Evolutionary conservation across 768 basidiomycete genomes (phyloP).

Genomic region (Hirschioporus abietinus): DNA sequence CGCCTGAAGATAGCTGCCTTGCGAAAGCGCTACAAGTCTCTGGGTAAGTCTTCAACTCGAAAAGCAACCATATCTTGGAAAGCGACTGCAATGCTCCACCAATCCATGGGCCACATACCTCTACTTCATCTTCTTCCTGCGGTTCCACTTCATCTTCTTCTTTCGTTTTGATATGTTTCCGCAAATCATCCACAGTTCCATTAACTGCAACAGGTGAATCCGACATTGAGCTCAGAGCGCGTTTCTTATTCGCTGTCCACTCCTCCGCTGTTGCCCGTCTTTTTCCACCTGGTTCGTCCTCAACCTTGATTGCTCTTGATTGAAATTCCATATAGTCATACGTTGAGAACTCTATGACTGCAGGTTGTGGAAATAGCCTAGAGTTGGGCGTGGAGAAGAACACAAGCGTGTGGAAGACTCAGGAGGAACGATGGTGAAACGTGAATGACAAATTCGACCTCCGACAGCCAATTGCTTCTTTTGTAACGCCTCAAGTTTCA

Average conservation of each 20-base stretch:
- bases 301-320: neutral
- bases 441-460: neutral
- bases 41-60: constrained; percentile 6
- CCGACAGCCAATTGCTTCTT: neutral
- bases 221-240: constrained; percentile 19
- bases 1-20: constrained; percentile 83
- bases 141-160: constrained; percentile 17
- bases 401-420: neutral
- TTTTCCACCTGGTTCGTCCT: constrained; percentile 10
- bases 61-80: constrained; percentile 9
- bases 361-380: neutral
- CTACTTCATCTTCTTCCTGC: constrained; percentile 43
- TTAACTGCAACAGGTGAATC: constrained; percentile 20
- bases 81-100: neutral
- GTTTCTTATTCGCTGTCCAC: constrained; percentile 21
- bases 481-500: neutral
- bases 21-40: constrained; percentile 56
- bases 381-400: neutral
- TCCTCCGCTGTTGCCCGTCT: constrained; percentile 17
- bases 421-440: neutral
- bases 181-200: constrained; percentile 15
- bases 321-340: constrained; percentile 31
- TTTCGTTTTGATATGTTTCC: neutral
- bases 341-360: constrained; percentile 9
- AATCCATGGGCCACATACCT: constrained; percentile 38